Evolutionary conservation across 306 rosid species (phyloP), one percentile per base, ranked within the genome.

Genomic region (Fragaria nilgerrensis): DNA sequence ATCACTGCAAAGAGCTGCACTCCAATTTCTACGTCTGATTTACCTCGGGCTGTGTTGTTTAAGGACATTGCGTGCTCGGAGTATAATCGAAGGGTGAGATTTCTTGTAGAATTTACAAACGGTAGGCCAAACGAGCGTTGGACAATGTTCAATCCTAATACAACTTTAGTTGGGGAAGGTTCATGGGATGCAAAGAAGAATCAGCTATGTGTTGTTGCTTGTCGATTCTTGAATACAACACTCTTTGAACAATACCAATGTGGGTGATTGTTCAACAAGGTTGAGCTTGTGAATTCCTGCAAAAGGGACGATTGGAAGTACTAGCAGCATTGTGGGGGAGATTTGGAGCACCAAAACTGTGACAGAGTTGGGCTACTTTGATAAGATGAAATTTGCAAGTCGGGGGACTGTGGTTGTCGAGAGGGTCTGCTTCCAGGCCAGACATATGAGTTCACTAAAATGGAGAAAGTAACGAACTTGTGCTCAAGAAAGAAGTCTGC

Each of bases 111-210:
- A 52, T 83, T 89, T 81, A 14, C 56, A 0, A 73, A 81, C 37
- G 15, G 5, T 48, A 65, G 76, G 50, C 5, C 3, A 12, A 47
- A 47, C n/a, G n/a, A n/a, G n/a, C n/a, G n/a, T n/a, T n/a, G n/a
- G n/a, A n/a, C n/a, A n/a, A n/a, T n/a, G n/a, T n/a, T 85, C 63
- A 77, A 50, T 75, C 87, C 86, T 12, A 56, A 72, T 29, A 81
- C 68, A 27, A 77, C 62, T 71, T 69, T 85, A 52, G 53, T 89
- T 43, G 93, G 93, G 19, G 93, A 89, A 78, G 90, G 89, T 5
- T 81, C 89, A 79, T 89, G 90, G 90, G 80, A 86, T 76, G 84
- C 79, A 72, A 82, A 68, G 61, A 74, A 81, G 23, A 76, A 84
- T 70, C 64, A 45, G 16, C 56, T 86, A 34, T 14, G 34, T 76